phyloP scores from a whole-genome alignment of 108 stramenopile genomes.

The Cyclostephanos tholiformis region DNA sequence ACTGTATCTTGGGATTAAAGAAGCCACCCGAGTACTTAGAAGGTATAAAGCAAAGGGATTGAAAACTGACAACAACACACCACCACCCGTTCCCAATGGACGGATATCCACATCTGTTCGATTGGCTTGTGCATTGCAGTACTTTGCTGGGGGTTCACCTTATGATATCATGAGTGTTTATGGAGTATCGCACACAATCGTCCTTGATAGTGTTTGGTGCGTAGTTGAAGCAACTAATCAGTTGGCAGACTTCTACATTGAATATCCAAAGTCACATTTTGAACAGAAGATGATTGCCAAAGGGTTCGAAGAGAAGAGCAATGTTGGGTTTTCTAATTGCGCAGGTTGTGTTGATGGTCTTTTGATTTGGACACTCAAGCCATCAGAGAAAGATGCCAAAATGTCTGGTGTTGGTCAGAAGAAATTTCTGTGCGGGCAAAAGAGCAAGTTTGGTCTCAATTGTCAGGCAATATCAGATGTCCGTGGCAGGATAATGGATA shows the following conservation, averaged over 20 bases:
- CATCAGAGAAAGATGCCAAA: neutral
- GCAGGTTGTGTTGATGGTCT: slow-evolving; percentile 54
- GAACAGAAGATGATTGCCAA: slow-evolving; percentile 31
- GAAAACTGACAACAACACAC: neutral
- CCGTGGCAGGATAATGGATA: slow-evolving; percentile 21
- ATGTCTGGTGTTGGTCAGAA: slow-evolving; percentile 1
- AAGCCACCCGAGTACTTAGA: no score
- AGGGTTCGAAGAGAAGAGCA: slow-evolving; percentile 30
- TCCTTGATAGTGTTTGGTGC: slow-evolving; percentile 8
- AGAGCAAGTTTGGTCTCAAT: no score
- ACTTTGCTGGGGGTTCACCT: slow-evolving; percentile 32
- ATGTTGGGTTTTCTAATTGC: slow-evolving; percentile 28
- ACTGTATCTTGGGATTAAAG: no score
- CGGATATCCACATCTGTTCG: neutral
- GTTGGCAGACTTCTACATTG: slow-evolving; percentile 9
- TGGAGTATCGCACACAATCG: slow-evolving; percentile 17
- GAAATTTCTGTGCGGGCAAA: neutral
- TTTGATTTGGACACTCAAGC: slow-evolving; percentile 29
- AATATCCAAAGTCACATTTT: slow-evolving; percentile 19
- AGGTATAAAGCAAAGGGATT: no score
- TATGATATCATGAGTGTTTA: slow-evolving; percentile 23
- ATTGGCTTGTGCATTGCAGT: slow-evolving; percentile 24
- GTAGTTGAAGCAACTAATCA: slow-evolving; percentile 24
- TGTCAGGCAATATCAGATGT: no score
- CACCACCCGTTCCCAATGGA: slow-evolving; percentile 28